These are phyloP conservation scores for Fusarium acutatum DNA, from an alignment of 2,329 filamentous ascomycete genomes.

Conservation along the genomic window DNA sequence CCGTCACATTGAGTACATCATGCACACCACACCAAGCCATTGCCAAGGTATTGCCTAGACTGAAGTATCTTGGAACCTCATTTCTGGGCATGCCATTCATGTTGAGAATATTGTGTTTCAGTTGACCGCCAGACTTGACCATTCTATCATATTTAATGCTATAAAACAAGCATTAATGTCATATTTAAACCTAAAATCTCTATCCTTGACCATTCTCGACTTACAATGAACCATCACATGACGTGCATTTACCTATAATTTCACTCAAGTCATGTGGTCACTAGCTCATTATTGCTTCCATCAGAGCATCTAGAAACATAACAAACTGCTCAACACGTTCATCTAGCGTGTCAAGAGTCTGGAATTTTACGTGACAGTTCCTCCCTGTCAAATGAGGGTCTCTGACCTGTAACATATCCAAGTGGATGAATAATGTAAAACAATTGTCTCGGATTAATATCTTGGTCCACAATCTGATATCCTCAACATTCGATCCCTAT, in stretches of 20 bases:
- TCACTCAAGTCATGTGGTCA: not conserved
- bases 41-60: constrained; percentile 7
- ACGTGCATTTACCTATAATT: not conserved
- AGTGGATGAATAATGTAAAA: not conserved
- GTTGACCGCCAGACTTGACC: not conserved
- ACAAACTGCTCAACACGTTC: not conserved
- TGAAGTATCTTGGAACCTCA: constrained; percentile 2
- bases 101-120: not conserved
- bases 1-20: not conserved
- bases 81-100: constrained; percentile 9
- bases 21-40: not conserved
- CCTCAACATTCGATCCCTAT: not conserved
- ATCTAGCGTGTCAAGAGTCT: not conserved
- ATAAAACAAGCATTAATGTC: not conserved
- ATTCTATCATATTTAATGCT: not conserved
- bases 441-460: constrained; percentile 18
- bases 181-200: not conserved
- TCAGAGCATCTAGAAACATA: not conserved
- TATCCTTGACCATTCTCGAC: not conserved
- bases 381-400: not conserved
- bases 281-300: not conserved
- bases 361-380: not conserved
- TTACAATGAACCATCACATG: not conserved
- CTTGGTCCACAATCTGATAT: not conserved
- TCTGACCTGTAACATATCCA: not conserved